Percentiles rank a stretch among this genome's conserved stretches.
Evolutionary conservation across 2,329 filamentous ascomycete genomes (phyloP).

Genomic region (Magnaporthiopsis poae): DNA sequence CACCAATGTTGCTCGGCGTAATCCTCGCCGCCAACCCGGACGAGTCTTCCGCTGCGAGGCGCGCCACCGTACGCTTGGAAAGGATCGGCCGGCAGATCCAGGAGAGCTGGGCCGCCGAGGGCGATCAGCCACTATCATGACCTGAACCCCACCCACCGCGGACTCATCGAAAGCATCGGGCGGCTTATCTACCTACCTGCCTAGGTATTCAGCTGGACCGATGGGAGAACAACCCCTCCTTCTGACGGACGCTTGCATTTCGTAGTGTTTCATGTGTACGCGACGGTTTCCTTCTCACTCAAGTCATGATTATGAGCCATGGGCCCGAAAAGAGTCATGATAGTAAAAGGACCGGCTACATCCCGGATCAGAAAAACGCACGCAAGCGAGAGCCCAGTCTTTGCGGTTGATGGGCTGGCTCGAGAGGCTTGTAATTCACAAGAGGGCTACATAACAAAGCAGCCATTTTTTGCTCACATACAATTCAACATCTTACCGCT

Average conservation of each 20-base stretch:
- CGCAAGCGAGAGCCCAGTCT: background rate
- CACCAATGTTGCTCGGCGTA: constrained; percentile 45
- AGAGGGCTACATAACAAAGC: background rate
- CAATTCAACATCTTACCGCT: background rate
- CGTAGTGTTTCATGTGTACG: background rate
- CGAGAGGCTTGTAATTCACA: background rate
- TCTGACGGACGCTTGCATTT: background rate
- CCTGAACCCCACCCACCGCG: background rate
- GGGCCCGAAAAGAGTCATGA: background rate
- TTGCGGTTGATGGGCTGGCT: background rate
- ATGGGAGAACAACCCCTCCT: no score
- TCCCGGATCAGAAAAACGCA: background rate
- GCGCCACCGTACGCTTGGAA: constrained; percentile 44
- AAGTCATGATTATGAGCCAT: background rate
- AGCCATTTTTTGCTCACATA: background rate
- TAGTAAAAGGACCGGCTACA: background rate
- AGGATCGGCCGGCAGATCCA: constrained; percentile 46
- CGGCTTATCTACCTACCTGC: no score
- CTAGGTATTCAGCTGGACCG: no score
- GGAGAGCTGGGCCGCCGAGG: constrained; percentile 36
- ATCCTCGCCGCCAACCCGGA: constrained; percentile 42
- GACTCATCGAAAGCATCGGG: no score
- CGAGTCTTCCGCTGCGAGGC: constrained; percentile 39
- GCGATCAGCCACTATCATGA: constrained; percentile 4
- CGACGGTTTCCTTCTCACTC: background rate